Percentiles rank a stretch among this genome's conserved stretches.
phyloP scores from a whole-genome alignment of 495 filamentous ascomycete species.

The Filosporella fistucella region DNA sequence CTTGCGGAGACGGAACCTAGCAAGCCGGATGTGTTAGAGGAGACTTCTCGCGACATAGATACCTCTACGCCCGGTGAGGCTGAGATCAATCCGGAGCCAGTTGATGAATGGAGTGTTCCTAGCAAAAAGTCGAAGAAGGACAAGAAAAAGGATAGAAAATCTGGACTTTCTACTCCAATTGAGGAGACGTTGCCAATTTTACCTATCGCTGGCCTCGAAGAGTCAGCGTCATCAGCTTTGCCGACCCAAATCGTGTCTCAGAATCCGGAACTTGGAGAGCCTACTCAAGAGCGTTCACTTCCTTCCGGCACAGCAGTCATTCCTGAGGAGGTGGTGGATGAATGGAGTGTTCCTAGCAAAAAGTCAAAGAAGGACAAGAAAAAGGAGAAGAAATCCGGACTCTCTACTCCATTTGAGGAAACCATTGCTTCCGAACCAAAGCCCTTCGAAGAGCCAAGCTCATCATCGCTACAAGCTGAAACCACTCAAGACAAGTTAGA shows the following conservation, averaged over 20 bases:
- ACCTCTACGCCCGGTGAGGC: background rate
- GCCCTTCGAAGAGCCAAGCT: background rate
- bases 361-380: slow-evolving; percentile 28
- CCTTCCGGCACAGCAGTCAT: background rate
- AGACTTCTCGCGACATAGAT: slow-evolving; percentile 10
- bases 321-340: background rate
- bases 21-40: too few relatives aligned
- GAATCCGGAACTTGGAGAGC: background rate
- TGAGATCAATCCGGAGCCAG: background rate
- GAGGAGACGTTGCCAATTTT: background rate
- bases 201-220: background rate
- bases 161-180: background rate
- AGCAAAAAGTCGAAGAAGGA: slow-evolving; percentile 29
- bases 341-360: slow-evolving; percentile 9
- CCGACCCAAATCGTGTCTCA: background rate
- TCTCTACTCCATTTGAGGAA: slow-evolving; percentile 5
- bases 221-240: background rate
- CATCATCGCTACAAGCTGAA: background rate
- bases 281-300: background rate
- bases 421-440: background rate
- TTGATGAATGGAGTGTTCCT: background rate
- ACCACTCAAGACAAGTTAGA: background rate
- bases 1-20: too few relatives aligned
- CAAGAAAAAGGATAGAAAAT: slow-evolving; percentile 20
- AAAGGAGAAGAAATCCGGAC: slow-evolving; percentile 8